Evolutionary conservation across 2,329 filamentous ascomycete species (phyloP).

Genomic region (Pseudogymnoascus sp.): DNA sequence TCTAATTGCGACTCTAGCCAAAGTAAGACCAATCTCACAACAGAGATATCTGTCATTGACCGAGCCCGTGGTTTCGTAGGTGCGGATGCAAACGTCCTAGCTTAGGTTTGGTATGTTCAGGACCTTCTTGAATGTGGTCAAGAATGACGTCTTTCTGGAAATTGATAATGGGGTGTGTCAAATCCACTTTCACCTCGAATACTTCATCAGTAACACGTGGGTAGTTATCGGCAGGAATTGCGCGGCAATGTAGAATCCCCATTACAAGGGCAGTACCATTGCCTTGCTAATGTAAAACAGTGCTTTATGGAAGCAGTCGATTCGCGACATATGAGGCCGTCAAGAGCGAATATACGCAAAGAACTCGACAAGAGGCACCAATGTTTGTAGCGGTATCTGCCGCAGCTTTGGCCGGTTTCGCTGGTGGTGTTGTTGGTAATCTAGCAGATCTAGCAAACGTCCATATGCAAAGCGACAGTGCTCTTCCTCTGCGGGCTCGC

Average conservation of each 20-base stretch:
- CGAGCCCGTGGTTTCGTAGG: not conserved
- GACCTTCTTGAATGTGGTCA: not conserved
- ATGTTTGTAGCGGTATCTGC: not conserved
- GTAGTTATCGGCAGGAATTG: not conserved
- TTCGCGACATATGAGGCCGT: not conserved
- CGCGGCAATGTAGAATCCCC: not conserved
- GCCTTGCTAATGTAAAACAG: not conserved
- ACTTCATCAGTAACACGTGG: not conserved
- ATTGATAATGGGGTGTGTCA: not conserved
- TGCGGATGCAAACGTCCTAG: not conserved
- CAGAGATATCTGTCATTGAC: not conserved
- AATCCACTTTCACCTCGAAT: not conserved
- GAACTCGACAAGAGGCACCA: not conserved
- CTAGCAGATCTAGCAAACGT: slow-evolving; percentile 91
- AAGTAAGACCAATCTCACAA: not conserved
- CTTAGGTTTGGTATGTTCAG: not conserved
- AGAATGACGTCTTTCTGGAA: not conserved
- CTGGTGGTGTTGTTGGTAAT: slow-evolving; percentile 56
- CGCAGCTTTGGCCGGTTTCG: not conserved
- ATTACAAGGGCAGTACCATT: not conserved
- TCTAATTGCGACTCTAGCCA: not conserved
- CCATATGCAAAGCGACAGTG: slow-evolving; percentile 85
- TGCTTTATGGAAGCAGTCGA: not conserved
- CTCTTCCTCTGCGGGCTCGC: slow-evolving; percentile 60
- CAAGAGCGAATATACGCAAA: not conserved